A percentile compares a stretch with the other conserved stretches of the same genome.
phyloP scores from a whole-genome alignment of 2,329 filamentous ascomycete genomes.

The Amauroascus niger region DNA sequence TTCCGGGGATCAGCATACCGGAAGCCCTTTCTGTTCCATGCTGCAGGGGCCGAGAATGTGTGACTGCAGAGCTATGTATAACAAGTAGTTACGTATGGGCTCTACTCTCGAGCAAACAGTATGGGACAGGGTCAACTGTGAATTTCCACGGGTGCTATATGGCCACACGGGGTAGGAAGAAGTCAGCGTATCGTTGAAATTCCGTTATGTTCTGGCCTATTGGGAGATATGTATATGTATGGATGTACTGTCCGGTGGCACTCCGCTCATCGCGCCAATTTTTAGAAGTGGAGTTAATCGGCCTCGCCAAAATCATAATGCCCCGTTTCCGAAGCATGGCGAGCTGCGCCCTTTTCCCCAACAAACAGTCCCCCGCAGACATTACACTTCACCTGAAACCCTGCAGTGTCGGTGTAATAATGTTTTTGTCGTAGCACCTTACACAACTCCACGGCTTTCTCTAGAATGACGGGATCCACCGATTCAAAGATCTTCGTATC shows the following conservation, averaged over 20 bases:
- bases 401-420: slow-evolving; percentile 82
- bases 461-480: slow-evolving; percentile 45
- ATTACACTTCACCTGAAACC: slow-evolving; percentile 70
- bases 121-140: background rate
- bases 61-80: background rate
- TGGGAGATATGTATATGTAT: background rate
- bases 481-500: slow-evolving; percentile 68
- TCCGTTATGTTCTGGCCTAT: background rate
- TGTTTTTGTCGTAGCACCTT: slow-evolving; percentile 58
- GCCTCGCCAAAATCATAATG: slow-evolving; percentile 44
- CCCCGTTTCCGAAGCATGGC: slow-evolving; percentile 40
- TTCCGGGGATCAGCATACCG: background rate
- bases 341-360: slow-evolving; percentile 39
- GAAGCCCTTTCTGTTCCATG: background rate
- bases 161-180: background rate
- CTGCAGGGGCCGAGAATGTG: background rate
- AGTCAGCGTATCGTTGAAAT: background rate
- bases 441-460: slow-evolving; percentile 56
- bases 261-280: no score
- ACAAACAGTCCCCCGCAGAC: slow-evolving; percentile 38
- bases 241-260: background rate
- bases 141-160: background rate
- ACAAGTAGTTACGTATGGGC: no score
- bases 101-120: no score
- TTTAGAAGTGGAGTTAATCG: slow-evolving; percentile 17